These are phyloP conservation scores for Theileria equi DNA, from an alignment of 169 alveolate species.

Conservation along the genomic window DNA sequence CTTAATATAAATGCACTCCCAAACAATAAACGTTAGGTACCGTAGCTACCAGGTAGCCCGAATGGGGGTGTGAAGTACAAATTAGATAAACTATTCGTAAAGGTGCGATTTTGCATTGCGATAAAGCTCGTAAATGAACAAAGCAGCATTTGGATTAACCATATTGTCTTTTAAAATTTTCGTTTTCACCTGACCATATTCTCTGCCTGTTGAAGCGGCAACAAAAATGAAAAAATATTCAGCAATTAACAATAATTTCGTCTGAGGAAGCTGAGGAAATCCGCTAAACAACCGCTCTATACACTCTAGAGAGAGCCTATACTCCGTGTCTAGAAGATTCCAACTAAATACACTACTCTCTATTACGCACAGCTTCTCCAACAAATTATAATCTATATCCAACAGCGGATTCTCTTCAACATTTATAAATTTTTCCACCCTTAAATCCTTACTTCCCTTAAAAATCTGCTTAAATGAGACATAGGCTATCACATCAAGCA, in stretches of 20 bases:
- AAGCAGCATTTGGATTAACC: constrained; percentile 18
- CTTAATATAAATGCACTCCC: too few relatives aligned
- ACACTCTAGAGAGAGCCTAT: constrained; percentile 9
- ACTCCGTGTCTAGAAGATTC: constrained; percentile 16
- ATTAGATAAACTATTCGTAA: too few relatives aligned
- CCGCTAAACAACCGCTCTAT: constrained; percentile 13
- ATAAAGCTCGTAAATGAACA: constrained; percentile 29
- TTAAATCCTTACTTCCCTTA: not conserved
- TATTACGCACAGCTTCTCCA: not conserved
- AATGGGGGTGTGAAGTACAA: too few relatives aligned
- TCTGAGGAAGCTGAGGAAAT: constrained; percentile 18
- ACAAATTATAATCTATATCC: not conserved
- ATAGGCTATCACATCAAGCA: not conserved
- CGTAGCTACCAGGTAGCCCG: too few relatives aligned
- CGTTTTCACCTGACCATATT: constrained; percentile 8
- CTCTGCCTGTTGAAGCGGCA: constrained; percentile 12
- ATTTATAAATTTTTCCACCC: not conserved
- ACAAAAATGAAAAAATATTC: constrained; percentile 30
- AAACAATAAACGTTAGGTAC: too few relatives aligned
- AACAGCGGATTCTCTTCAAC: not conserved
- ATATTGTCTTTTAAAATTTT: constrained; percentile 24
- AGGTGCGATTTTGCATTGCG: too few relatives aligned
- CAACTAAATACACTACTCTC: not conserved
- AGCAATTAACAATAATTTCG: constrained; percentile 39
- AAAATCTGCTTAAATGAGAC: not conserved